These are phyloP conservation scores for Sclerotinia nivalis DNA, from an alignment of 2,329 filamentous ascomycete genomes.

Conservation along the genomic window DNA sequence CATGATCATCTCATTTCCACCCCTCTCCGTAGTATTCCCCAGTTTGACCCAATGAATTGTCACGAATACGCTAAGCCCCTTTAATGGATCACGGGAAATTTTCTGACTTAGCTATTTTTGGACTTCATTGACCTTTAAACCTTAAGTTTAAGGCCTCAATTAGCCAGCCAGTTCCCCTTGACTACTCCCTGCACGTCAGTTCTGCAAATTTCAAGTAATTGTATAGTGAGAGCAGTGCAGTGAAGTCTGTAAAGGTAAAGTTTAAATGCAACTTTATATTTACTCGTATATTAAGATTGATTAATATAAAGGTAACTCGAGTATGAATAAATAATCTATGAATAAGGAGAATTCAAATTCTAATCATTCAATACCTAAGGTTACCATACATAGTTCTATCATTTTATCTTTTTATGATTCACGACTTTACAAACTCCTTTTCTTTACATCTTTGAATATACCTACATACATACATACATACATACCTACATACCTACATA, in stretches of 20 bases:
- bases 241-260: background rate
- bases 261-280: background rate
- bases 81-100: slow-evolving; percentile 14
- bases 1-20: background rate
- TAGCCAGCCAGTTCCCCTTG: too few relatives aligned
- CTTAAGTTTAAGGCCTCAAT: background rate
- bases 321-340: background rate
- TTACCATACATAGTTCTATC: background rate
- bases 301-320: background rate
- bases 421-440: background rate
- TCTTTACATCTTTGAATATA: background rate
- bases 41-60: background rate
- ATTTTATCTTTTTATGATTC: background rate
- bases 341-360: background rate
- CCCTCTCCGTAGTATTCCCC: background rate
- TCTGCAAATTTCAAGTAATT: background rate
- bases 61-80: slow-evolving; percentile 17
- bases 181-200: background rate
- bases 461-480: background rate
- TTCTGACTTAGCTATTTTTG: slow-evolving; percentile 13
- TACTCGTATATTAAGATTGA: slow-evolving; percentile 10
- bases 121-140: background rate
- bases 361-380: background rate
- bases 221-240: background rate
- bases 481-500: background rate